phyloP scores from a whole-genome alignment of 441 rosid species.

The Syzygium syzygioides region DNA sequence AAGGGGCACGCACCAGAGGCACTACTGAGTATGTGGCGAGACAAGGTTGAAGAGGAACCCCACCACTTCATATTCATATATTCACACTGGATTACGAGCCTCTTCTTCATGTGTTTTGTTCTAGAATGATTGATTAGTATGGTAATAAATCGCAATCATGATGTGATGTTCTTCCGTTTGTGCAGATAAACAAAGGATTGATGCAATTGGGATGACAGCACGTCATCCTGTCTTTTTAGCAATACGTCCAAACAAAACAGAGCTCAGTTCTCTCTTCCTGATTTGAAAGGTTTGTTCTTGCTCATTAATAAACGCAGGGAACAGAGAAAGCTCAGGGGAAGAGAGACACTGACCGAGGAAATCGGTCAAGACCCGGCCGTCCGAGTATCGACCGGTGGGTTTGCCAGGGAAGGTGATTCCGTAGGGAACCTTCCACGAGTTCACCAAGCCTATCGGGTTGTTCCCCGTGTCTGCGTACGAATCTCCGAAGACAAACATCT shows the following conservation, averaged over 20 bases:
- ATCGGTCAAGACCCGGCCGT: conserved; percentile 57
- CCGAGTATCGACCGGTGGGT: conserved; percentile 64
- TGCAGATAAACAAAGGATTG: background rate
- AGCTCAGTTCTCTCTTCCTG: background rate
- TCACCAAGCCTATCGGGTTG: conserved; percentile 6
- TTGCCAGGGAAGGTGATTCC: conserved; percentile 64
- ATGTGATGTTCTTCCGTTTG: background rate
- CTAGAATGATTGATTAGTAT: background rate
- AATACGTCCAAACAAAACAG: background rate
- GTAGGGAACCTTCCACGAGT: conserved; percentile 52
- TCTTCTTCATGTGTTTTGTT: background rate
- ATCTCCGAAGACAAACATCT: conserved; percentile 62
- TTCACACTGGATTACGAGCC: background rate
- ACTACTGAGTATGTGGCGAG: background rate
- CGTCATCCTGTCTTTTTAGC: background rate
- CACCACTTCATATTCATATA: background rate
- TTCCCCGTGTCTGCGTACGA: conserved; percentile 72
- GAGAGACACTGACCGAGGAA: conserved; percentile 30
- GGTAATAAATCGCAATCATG: background rate
- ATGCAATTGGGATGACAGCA: background rate
- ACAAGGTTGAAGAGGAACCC: background rate
- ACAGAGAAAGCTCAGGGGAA: background rate
- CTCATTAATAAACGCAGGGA: background rate
- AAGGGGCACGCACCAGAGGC: background rate
- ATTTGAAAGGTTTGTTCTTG: background rate